Evolutionary conservation across 2,329 filamentous ascomycete species (phyloP).

Genomic region (Colletotrichum caudatum): DNA sequence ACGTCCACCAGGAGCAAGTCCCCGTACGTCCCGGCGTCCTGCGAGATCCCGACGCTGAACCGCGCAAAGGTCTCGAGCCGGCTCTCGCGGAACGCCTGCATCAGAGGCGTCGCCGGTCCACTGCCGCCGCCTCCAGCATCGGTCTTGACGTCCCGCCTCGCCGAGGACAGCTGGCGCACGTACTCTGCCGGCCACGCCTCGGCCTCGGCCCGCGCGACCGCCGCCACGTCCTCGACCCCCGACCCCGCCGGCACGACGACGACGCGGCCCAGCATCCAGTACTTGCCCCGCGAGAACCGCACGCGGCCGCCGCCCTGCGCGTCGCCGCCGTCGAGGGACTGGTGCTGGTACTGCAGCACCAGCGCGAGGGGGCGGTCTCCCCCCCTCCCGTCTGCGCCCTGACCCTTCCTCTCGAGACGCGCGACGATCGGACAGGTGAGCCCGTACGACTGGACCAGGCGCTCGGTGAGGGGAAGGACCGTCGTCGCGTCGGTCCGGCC

Average conservation of each 20-base stretch:
- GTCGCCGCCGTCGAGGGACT: neutral
- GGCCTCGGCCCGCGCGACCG: neutral
- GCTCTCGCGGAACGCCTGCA: neutral
- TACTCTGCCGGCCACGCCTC: slow-evolving; percentile 4
- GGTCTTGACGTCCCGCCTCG: neutral
- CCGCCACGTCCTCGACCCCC: neutral
- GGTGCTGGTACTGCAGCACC: slow-evolving; percentile 17
- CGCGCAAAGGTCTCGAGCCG: neutral
- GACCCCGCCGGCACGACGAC: neutral
- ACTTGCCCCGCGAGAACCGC: neutral
- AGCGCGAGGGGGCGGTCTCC: neutral
- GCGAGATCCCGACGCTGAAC: neutral
- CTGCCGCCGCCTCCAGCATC: no score
- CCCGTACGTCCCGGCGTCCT: neutral
- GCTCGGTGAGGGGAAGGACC: neutral
- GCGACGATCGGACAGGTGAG: neutral
- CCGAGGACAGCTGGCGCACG: neutral
- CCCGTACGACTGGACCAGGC: neutral
- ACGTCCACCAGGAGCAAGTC: slow-evolving; percentile 12
- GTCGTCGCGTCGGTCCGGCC: neutral
- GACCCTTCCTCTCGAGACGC: neutral
- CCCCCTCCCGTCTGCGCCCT: no score
- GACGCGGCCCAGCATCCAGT: slow-evolving; percentile 25
- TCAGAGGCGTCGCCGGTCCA: no score
- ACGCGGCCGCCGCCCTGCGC: neutral